Conservation (phyloP, 768 basidiomycete species). For the Kwoniella europaea region DNA sequence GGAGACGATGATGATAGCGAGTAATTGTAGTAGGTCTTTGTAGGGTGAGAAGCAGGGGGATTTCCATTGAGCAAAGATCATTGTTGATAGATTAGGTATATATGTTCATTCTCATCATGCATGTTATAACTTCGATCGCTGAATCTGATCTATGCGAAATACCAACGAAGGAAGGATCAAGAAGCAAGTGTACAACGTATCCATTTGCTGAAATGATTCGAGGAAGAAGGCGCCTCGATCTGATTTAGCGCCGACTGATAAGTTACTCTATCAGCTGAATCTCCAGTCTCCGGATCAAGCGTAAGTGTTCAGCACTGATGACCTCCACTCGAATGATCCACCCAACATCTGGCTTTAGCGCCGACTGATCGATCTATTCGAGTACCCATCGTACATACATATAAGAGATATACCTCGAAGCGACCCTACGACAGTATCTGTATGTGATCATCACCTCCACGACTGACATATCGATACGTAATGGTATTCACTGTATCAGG, state of each 20-base stretch:
- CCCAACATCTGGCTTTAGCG: too few relatives aligned
- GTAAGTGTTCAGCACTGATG: neutral
- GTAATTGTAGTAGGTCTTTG: neutral
- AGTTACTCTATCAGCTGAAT: too few relatives aligned
- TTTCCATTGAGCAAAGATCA: too few relatives aligned
- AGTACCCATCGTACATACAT: too few relatives aligned
- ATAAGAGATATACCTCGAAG: too few relatives aligned
- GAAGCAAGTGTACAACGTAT: slow-evolving; percentile 23
- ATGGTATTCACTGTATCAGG: neutral
- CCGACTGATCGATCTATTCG: too few relatives aligned
- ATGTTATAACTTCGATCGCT: slow-evolving; percentile 2
- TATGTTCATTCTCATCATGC: slow-evolving; percentile 41
- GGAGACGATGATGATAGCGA: slow-evolving; percentile 28
- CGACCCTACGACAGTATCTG: too few relatives aligned
- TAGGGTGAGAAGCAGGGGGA: too few relatives aligned
- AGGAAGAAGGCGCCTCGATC: neutral
- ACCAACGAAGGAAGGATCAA: too few relatives aligned
- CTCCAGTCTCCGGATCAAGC: neutral
- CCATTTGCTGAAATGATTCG: slow-evolving; percentile 6
- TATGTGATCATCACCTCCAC: neutral
- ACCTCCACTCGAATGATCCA: too few relatives aligned
- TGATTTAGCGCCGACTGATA: neutral
- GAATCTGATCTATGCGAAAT: too few relatives aligned
- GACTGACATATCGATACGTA: neutral
- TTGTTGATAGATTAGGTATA: neutral